A percentile compares a stretch with the other conserved stretches of the same genome.
Evolutionary conservation across 495 filamentous ascomycete species (phyloP).

Genomic region (Aspergillus cristatus): DNA sequence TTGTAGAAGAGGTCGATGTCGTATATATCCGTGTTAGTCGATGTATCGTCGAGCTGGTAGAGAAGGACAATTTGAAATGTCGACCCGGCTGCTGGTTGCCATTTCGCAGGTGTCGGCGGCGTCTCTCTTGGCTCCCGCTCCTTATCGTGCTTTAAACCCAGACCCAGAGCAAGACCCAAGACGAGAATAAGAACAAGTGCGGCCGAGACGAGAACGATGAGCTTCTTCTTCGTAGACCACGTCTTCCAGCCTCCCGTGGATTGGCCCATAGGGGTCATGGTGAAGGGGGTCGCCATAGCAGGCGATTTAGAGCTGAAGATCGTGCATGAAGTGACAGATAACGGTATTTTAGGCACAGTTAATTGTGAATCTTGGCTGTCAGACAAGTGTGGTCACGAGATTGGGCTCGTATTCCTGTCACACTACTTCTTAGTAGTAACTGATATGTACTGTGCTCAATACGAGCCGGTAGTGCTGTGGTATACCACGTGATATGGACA

Average conservation of each 20-base stretch:
- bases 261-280: constrained; percentile 8
- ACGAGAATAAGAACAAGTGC: constrained; percentile 35
- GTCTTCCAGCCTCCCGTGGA: constrained; percentile 19
- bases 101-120: constrained; percentile 27
- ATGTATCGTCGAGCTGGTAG: constrained; percentile 33
- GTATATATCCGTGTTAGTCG: constrained; percentile 41
- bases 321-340: background rate
- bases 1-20: constrained; percentile 57
- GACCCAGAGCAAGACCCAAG: constrained; percentile 44
- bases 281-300: constrained; percentile 2
- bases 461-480: too few relatives aligned
- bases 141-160: constrained; percentile 29
- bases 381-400: too few relatives aligned
- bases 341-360: too few relatives aligned
- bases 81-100: constrained; percentile 39
- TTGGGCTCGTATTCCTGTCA: too few relatives aligned
- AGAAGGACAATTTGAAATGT: constrained; percentile 49
- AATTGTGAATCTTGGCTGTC: too few relatives aligned
- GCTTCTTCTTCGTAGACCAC: constrained; percentile 32
- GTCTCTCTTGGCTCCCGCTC: constrained; percentile 4
- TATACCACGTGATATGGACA: too few relatives aligned
- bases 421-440: too few relatives aligned
- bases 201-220: constrained; percentile 18
- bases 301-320: background rate
- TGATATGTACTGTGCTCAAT: too few relatives aligned